A percentile compares a stretch with the other conserved stretches of the same genome.
These are phyloP conservation scores for Saccharomycopsis babjevae DNA, from an alignment of 805 yeast genomes.

Conservation along the genomic window DNA sequence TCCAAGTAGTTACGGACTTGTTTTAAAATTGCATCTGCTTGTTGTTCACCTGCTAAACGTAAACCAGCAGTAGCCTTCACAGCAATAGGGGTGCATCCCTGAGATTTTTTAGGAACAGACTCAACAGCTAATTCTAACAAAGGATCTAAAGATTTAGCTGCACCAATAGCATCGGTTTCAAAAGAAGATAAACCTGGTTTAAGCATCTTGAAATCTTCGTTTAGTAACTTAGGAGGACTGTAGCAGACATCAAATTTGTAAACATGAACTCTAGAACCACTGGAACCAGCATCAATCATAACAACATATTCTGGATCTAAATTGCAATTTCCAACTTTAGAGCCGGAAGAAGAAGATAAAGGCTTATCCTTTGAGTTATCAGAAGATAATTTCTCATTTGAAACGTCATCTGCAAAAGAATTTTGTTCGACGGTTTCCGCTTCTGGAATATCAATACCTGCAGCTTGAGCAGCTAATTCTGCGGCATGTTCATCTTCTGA, in stretches of 20 bases:
- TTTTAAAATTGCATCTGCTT: constrained; percentile 57
- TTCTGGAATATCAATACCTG: background rate
- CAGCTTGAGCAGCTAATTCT: background rate
- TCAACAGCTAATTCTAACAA: constrained; percentile 66
- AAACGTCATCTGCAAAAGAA: background rate
- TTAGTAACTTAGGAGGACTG: constrained; percentile 70
- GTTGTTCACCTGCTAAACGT: constrained; percentile 70
- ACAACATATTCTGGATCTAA: constrained; percentile 61
- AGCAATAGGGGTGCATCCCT: constrained; percentile 83
- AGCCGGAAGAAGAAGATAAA: background rate
- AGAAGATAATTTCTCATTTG: background rate
- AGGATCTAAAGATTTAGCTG: constrained; percentile 84
- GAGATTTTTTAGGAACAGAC: constrained; percentile 62
- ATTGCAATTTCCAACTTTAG: constrained; percentile 25
- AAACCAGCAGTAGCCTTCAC: constrained; percentile 98
- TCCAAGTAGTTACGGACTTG: constrained; percentile 74
- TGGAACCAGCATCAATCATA: constrained; percentile 97
- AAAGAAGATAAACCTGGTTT: constrained; percentile 88
- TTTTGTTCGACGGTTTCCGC: background rate
- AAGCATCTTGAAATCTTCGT: constrained; percentile 78
- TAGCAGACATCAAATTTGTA: constrained; percentile 83
- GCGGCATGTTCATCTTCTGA: background rate
- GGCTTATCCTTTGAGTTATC: background rate
- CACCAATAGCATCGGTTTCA: constrained; percentile 69
- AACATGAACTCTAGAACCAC: constrained; percentile 93